Evolutionary conservation across 768 basidiomycete species (phyloP).

Genomic region (Calocera viscosa): DNA sequence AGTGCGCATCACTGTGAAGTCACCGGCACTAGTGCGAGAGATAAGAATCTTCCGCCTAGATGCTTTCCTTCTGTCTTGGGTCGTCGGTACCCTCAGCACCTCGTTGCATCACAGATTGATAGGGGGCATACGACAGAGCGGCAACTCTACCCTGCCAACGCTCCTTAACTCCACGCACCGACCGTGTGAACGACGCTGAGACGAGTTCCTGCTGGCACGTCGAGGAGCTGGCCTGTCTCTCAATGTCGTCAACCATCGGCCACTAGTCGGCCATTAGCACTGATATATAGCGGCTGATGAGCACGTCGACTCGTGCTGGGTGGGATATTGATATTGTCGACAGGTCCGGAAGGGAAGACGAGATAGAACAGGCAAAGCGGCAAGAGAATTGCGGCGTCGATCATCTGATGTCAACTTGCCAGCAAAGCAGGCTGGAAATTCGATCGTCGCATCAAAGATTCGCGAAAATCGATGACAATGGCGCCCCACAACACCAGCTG

Average conservation of each 20-base stretch:
- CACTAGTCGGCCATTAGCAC: neutral
- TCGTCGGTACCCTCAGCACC: no score
- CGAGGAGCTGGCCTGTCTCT: neutral
- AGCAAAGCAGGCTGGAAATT: neutral
- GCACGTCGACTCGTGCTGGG: neutral
- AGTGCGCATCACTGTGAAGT: neutral
- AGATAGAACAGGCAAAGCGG: neutral
- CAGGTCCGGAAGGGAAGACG: neutral
- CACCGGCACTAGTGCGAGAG: neutral
- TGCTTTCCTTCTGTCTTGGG: no score
- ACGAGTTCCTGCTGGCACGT: neutral
- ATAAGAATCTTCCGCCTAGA: neutral
- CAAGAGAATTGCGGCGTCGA: neutral
- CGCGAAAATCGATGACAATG: conserved; percentile 6
- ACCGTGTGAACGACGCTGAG: neutral
- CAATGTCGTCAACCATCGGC: neutral
- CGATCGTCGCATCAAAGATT: neutral
- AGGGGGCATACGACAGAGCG: neutral
- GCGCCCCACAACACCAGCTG: neutral
- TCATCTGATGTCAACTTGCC: neutral
- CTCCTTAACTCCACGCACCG: neutral
- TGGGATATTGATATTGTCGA: neutral
- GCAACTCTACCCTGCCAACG: neutral
- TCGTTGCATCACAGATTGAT: neutral
- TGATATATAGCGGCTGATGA: neutral